phyloP scores from a whole-genome alignment of 2,329 filamentous ascomycete genomes.

The Pyrenophora tritici-repentis region DNA sequence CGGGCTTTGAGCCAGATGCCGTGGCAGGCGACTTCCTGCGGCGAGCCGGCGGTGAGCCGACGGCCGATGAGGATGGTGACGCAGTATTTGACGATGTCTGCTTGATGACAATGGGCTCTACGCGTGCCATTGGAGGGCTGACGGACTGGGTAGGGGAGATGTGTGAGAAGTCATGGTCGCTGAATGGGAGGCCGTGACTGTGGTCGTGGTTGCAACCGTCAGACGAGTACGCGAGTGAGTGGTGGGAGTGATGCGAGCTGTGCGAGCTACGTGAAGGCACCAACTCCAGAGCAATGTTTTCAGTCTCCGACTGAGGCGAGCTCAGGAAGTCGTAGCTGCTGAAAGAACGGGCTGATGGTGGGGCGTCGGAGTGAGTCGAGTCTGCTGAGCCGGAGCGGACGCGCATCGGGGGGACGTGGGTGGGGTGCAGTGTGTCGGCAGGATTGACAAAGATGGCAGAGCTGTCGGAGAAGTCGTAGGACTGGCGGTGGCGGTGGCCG shows the following conservation, averaged over 20 bases:
- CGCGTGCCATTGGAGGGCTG: conserved; percentile 70
- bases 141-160: conserved; percentile 56
- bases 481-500: conserved; percentile 57
- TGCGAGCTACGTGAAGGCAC: conserved; percentile 20
- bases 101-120: conserved; percentile 73
- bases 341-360: conserved; percentile 64
- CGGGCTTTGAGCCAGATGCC: conserved; percentile 73
- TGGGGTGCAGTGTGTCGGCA: conserved; percentile 75
- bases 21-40: conserved; percentile 73
- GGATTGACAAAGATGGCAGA: conserved; percentile 83
- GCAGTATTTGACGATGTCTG: conserved; percentile 62
- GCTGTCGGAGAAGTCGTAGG: conserved; percentile 67
- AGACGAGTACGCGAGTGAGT: conserved; percentile 32
- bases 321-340: conserved; percentile 89
- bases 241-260: conserved; percentile 17
- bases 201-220: conserved; percentile 36
- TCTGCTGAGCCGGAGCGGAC: conserved; percentile 76
- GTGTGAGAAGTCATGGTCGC: conserved; percentile 43
- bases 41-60: conserved; percentile 65
- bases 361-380: conserved; percentile 70
- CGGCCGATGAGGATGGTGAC: conserved; percentile 62
- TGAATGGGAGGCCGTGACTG: conserved; percentile 26
- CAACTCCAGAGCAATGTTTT: conserved; percentile 36
- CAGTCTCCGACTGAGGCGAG: conserved; percentile 76
- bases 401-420: too few species aligned